Percentiles rank a stretch among this genome's conserved stretches.
phyloP scores from a whole-genome alignment of 2,329 filamentous ascomycete genomes.

The Fusarium vanettenii region DNA sequence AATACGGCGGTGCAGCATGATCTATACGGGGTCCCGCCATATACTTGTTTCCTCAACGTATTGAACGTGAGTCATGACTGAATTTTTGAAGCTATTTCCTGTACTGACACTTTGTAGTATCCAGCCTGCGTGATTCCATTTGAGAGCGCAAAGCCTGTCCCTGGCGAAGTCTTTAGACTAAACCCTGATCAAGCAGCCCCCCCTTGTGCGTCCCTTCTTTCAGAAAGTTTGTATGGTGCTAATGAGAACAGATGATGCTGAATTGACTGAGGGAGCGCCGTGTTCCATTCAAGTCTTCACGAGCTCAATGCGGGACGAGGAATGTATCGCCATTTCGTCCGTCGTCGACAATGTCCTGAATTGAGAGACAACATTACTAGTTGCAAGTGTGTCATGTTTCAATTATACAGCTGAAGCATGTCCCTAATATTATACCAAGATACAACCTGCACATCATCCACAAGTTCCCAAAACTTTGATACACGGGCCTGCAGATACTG shows the following conservation, averaged over 20 bases:
- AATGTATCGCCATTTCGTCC: slow-evolving; percentile 47
- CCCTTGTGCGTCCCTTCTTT: slow-evolving; percentile 4
- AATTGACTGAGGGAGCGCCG: slow-evolving; percentile 55
- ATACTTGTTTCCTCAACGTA: slow-evolving; percentile 63
- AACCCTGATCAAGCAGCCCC: slow-evolving; percentile 14
- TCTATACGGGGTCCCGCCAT: slow-evolving; percentile 57
- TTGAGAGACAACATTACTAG: not conserved
- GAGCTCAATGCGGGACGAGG: slow-evolving; percentile 60
- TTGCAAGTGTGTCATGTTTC: not conserved
- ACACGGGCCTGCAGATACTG: not conserved
- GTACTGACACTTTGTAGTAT: slow-evolving; percentile 50
- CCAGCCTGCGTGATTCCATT: slow-evolving; percentile 62
- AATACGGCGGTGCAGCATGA: slow-evolving; percentile 64
- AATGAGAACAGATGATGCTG: slow-evolving; percentile 51
- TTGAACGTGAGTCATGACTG: slow-evolving; percentile 56
- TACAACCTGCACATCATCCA: not conserved
- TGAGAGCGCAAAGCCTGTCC: slow-evolving; percentile 46
- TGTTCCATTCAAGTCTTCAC: slow-evolving; percentile 60
- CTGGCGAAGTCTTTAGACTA: slow-evolving; percentile 14
- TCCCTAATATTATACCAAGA: not conserved
- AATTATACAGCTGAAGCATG: not conserved
- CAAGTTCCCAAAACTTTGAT: not conserved
- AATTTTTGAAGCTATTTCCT: not conserved
- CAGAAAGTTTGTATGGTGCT: not conserved
- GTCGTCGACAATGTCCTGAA: slow-evolving; percentile 21